Percentiles rank a stretch among this genome's conserved stretches.
Conservation (phyloP, 1,139 yeast genomes). For the Geotrichum citri-aurantii region DNA sequence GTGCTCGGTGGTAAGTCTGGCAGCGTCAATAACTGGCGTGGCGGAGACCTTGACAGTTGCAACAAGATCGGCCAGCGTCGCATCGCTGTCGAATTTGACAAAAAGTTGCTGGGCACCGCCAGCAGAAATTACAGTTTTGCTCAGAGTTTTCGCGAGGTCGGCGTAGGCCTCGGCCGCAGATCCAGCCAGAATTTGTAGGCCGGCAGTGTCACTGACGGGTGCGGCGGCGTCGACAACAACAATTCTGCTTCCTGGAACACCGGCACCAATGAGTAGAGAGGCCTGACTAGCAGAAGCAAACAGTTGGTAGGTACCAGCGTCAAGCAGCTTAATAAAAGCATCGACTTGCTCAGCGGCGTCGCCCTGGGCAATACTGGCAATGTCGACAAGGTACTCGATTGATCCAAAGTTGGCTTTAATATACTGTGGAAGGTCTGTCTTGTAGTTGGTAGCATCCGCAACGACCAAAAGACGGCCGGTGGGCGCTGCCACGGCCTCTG, state of each 20-base stretch:
- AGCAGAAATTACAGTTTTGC: conserved; percentile 28
- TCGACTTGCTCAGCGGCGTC: conserved; percentile 36
- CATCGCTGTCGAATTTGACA: conserved; percentile 27
- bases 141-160: conserved; percentile 19
- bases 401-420: conserved; percentile 25
- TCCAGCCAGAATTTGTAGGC: conserved; percentile 27
- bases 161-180: conserved; percentile 21
- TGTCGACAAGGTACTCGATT: conserved; percentile 41
- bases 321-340: conserved; percentile 50
- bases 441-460: conserved; percentile 36
- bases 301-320: conserved; percentile 57
- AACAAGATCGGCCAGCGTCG: conserved; percentile 22
- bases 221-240: conserved; percentile 35
- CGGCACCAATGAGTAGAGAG: conserved; percentile 40
- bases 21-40: conserved; percentile 45
- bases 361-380: conserved; percentile 32
- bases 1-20: conserved; percentile 42
- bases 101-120: conserved; percentile 46
- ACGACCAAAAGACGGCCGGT: conserved; percentile 41
- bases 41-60: conserved; percentile 38
- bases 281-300: conserved; percentile 41
- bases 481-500: conserved; percentile 29
- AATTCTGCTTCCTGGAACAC: conserved; percentile 58
- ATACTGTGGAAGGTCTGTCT: conserved; percentile 25
- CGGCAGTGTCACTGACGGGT: conserved; percentile 21